Conservation (phyloP, 1,139 yeast genomes). For the Yamadazyma dendronema region DNA sequence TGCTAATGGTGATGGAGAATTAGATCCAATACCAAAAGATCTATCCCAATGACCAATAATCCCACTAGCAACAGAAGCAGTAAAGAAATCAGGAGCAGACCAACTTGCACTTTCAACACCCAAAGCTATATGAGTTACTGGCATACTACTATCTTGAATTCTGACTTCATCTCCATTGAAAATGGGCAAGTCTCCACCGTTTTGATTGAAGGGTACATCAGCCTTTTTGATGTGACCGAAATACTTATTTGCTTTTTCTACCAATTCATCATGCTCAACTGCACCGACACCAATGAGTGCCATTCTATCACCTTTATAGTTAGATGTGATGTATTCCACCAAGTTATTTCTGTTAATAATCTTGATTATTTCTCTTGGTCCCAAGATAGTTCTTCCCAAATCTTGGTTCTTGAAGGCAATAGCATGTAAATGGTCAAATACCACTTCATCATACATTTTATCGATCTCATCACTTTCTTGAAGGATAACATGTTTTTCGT, state of each 20-base stretch:
- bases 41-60: slow-evolving; percentile 98
- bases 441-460: slow-evolving; percentile 97
- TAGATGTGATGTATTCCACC: slow-evolving; percentile 73
- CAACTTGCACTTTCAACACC: slow-evolving; percentile 98
- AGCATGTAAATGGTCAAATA: slow-evolving; percentile 93
- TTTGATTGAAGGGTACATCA: slow-evolving; percentile 62
- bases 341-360: slow-evolving; percentile 77
- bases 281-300: slow-evolving; percentile 96
- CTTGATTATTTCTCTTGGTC: slow-evolving; percentile 86
- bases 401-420: slow-evolving; percentile 90
- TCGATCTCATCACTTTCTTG: slow-evolving; percentile 98
- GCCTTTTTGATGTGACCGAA: slow-evolving; percentile 77
- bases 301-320: slow-evolving; percentile 97
- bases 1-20: slow-evolving; percentile 76
- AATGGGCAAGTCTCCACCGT: slow-evolving; percentile 76
- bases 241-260: slow-evolving; percentile 67
- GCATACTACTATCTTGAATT: slow-evolving; percentile 77
- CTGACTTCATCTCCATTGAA: slow-evolving; percentile 87
- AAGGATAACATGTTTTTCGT: slow-evolving; percentile 92
- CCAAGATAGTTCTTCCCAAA: slow-evolving; percentile 94
- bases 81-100: slow-evolving; percentile 94
- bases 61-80: slow-evolving; percentile 94
- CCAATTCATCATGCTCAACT: slow-evolving; percentile 83
- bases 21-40: slow-evolving; percentile 73
- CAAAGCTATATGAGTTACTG: slow-evolving; percentile 87